phyloP scores from a whole-genome alignment of 257 asterid species.

The Penstemon eatonii region DNA sequence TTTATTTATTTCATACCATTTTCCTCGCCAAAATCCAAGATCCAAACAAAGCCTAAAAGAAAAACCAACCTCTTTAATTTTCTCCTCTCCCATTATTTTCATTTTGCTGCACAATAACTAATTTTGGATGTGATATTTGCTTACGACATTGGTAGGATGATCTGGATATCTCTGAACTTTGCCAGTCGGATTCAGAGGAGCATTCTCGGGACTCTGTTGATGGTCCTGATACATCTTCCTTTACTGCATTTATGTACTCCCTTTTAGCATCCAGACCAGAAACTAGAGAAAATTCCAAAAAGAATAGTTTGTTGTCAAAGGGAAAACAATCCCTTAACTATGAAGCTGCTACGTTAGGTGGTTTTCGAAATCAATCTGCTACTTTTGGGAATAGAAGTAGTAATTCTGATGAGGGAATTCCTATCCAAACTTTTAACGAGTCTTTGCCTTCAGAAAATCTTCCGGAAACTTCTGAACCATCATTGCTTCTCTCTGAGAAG shows the following conservation, averaged over 20 bases:
- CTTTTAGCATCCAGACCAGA: conserved; percentile 61
- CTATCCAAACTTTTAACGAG: conserved; percentile 48
- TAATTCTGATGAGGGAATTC: conserved; percentile 49
- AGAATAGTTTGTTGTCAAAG: conserved; percentile 63
- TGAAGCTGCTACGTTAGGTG: conserved; percentile 68
- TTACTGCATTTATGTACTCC: conserved; percentile 80
- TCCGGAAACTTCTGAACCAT: conserved; percentile 87
- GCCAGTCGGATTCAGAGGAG: conserved; percentile 49
- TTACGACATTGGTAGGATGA: conserved; percentile 48
- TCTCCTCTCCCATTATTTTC: background rate
- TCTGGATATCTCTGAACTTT: conserved; percentile 43
- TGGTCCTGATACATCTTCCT: conserved; percentile 96
- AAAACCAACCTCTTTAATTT: background rate
- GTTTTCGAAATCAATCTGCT: conserved; percentile 56
- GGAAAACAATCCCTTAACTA: conserved; percentile 73
- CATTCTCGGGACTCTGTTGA: conserved; percentile 50
- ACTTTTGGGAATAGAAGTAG: conserved; percentile 37
- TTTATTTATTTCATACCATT: background rate
- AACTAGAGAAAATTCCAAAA: conserved; percentile 58
- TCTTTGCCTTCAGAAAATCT: conserved; percentile 35
- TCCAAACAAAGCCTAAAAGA: background rate
- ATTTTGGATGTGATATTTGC: conserved; percentile 1
- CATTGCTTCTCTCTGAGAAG: conserved; percentile 81
- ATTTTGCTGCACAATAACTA: background rate
- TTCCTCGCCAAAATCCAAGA: too few species aligned